Evolutionary conservation across 2,329 filamentous ascomycete genomes (phyloP).

Genomic region (Aspergillus awamori): DNA sequence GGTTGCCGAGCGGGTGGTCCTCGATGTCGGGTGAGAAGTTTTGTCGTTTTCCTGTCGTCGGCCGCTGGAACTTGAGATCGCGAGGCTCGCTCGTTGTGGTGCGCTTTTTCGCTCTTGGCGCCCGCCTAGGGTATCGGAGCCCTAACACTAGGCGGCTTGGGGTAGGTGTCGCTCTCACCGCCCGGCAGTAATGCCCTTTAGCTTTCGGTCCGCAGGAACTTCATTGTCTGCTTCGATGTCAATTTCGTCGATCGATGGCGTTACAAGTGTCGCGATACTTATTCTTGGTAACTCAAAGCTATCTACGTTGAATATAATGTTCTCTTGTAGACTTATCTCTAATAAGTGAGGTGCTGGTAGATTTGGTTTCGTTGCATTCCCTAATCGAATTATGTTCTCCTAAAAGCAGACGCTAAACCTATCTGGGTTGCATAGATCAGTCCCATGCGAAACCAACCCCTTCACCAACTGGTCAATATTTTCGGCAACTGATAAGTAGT

Average conservation of each 20-base stretch:
- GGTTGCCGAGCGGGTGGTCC: constrained; percentile 47
- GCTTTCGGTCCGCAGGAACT: not conserved
- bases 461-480: not conserved
- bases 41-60: constrained; percentile 44
- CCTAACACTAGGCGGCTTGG: constrained; percentile 42
- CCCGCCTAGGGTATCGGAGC: constrained; percentile 43
- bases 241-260: not conserved
- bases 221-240: not conserved
- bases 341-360: not conserved
- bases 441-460: not conserved
- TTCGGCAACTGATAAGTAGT: not conserved
- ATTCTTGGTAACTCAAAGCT: not conserved
- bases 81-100: constrained; percentile 37
- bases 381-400: not conserved
- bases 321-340: too few species aligned
- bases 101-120: constrained; percentile 47
- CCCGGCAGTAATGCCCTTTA: constrained; percentile 18
- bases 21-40: constrained; percentile 43
- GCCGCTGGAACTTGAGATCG: constrained; percentile 37
- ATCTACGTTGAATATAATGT: not conserved
- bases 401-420: not conserved
- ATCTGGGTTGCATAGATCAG: not conserved
- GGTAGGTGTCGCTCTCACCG: constrained; percentile 19
- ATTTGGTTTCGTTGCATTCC: not conserved
- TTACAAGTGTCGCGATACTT: not conserved